A percentile compares a stretch with the other conserved stretches of the same genome.
Conservation (phyloP, 139 green algal genomes). For the Picochlorum sp. region DNA sequence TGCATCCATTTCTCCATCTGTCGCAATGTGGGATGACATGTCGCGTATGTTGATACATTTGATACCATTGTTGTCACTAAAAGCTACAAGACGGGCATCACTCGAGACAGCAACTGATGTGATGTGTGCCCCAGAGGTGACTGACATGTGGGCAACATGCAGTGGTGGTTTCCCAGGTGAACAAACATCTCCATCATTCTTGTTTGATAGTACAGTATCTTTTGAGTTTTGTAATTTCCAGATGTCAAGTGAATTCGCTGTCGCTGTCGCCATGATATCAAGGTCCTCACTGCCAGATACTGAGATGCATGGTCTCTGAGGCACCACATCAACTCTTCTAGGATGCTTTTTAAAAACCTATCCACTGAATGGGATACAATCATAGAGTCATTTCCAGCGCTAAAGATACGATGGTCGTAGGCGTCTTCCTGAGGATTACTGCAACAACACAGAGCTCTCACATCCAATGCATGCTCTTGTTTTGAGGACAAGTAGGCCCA, state of each 20-base stretch:
- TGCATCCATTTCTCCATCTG: background rate
- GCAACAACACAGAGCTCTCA: slow-evolving; percentile 46
- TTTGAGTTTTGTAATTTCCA: slow-evolving; percentile 41
- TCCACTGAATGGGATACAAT: slow-evolving; percentile 49
- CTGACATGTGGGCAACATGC: slow-evolving; percentile 1
- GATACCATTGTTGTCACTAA: slow-evolving; percentile 32
- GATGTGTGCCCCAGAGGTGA: background rate
- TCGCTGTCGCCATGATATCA: slow-evolving; percentile 33
- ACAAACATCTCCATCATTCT: background rate
- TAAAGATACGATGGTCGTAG: slow-evolving; percentile 38
- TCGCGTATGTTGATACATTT: background rate
- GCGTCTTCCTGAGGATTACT: too few relatives aligned
- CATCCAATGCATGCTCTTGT: slow-evolving; percentile 80
- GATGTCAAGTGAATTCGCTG: slow-evolving; percentile 40
- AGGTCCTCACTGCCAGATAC: background rate
- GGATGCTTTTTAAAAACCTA: slow-evolving; percentile 46
- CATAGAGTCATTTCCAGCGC: slow-evolving; percentile 69
- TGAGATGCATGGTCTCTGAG: slow-evolving; percentile 12
- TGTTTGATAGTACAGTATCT: background rate
- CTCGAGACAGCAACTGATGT: slow-evolving; percentile 38
- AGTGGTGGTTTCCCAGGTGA: background rate
- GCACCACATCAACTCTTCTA: slow-evolving; percentile 34
- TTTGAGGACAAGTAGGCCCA: slow-evolving; percentile 74
- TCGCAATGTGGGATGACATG: background rate
- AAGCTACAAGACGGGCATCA: slow-evolving; percentile 51